These are phyloP conservation scores for Xylaria sp. DNA, from an alignment of 2,329 filamentous ascomycete species.

Conservation along the genomic window DNA sequence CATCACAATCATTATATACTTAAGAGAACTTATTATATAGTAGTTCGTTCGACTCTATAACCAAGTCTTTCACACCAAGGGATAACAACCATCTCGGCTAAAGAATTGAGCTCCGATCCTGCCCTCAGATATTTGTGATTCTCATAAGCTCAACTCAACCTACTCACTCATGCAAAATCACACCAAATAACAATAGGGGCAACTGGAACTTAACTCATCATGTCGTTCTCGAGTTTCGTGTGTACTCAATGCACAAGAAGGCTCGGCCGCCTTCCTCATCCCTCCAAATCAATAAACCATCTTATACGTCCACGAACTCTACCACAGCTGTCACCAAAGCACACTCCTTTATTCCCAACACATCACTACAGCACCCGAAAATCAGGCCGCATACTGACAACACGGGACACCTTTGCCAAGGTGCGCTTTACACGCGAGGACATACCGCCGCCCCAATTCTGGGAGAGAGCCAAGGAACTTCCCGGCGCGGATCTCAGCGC, in stretches of 20 bases:
- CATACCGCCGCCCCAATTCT: constrained; percentile 40
- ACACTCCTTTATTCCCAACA: background rate
- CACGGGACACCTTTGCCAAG: constrained; percentile 26
- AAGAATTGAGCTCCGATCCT: background rate
- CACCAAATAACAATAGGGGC: too few relatives aligned
- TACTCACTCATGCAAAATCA: background rate
- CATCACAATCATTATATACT: background rate
- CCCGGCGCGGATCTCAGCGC: constrained; percentile 31
- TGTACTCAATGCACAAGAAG: constrained; percentile 22
- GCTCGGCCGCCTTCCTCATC: constrained; percentile 4
- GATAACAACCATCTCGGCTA: background rate
- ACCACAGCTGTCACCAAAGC: constrained; percentile 3
- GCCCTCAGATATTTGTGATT: background rate
- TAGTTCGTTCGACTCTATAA: background rate
- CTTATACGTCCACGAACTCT: background rate
- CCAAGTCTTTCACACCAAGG: background rate
- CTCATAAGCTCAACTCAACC: background rate
- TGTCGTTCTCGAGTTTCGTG: constrained; percentile 13
- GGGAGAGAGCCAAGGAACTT: constrained; percentile 26
- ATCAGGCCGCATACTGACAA: background rate
- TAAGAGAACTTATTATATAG: background rate
- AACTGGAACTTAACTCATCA: background rate
- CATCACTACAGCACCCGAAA: constrained; percentile 1
- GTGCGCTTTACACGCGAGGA: constrained; percentile 36
- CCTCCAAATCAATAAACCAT: constrained; percentile 2